Evolutionary conservation across 2,329 filamentous ascomycete species (phyloP).

Genomic region (Aspergillus puulaauensis): DNA sequence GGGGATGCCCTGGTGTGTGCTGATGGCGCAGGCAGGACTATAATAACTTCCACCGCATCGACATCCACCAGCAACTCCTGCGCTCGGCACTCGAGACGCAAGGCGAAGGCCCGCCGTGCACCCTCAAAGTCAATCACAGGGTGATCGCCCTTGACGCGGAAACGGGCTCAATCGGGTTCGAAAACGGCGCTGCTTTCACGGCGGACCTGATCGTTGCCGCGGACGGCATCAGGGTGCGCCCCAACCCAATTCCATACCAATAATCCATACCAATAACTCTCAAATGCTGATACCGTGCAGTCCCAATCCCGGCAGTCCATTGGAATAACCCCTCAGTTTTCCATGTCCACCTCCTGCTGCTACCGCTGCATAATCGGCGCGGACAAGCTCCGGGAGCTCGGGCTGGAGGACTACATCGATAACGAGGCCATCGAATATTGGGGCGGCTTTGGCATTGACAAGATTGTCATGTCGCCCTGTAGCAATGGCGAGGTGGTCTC

Average conservation of each 20-base stretch:
- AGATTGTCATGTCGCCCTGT: conserved; percentile 43
- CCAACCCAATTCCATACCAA: no score
- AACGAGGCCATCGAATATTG: conserved; percentile 31
- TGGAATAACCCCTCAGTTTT: conserved; percentile 32
- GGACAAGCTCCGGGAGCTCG: conserved; percentile 22
- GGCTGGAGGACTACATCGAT: conserved; percentile 33
- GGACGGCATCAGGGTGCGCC: conserved; percentile 19
- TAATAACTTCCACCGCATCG: conserved; percentile 29
- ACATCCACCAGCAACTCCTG: conserved; percentile 25
- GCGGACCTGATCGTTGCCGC: conserved; percentile 26
- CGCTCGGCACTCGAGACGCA: conserved; percentile 23
- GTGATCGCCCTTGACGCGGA: conserved; percentile 19
- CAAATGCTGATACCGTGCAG: neutral
- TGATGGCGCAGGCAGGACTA: conserved; percentile 18
- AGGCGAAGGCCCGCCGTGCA: conserved; percentile 18
- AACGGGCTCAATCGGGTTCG: conserved; percentile 19
- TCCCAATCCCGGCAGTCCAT: neutral
- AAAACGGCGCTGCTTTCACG: conserved; percentile 16
- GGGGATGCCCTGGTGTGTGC: neutral
- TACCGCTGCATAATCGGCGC: conserved; percentile 27
- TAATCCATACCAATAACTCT: neutral
- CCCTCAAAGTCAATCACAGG: conserved; percentile 23
- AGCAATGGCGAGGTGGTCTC: conserved; percentile 36
- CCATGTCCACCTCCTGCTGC: conserved; percentile 39
- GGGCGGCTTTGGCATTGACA: conserved; percentile 40